A percentile compares a stretch with the other conserved stretches of the same genome.
These are phyloP conservation scores for Aurantiochytrium sp. DNA, from an alignment of 108 stramenopile species.

Conservation along the genomic window DNA sequence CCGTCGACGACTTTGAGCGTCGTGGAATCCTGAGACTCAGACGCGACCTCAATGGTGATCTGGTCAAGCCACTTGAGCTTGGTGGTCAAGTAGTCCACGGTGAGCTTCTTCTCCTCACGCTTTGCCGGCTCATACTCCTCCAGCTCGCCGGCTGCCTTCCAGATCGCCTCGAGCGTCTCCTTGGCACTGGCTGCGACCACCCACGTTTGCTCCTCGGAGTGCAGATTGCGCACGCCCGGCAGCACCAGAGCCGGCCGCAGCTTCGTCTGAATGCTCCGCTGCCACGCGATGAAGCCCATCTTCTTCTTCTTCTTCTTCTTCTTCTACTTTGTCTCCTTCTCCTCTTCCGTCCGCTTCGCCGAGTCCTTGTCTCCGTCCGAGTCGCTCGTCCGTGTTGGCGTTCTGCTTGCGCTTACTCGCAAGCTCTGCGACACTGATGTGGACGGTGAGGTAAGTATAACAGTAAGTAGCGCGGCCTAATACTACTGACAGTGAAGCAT, in stretches of 20 bases:
- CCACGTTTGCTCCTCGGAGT: conserved; percentile 1
- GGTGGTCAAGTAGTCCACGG: neutral
- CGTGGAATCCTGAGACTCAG: neutral
- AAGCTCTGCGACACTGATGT: too few species aligned
- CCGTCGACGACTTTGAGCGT: neutral
- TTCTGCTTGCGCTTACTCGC: too few species aligned
- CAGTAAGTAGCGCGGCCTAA: too few species aligned
- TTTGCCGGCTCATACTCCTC: neutral
- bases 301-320: neutral
- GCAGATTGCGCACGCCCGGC: neutral
- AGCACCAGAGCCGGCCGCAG: neutral
- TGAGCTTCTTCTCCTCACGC: neutral
- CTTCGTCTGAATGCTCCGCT: neutral
- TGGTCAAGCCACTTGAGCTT: conserved; percentile 13
- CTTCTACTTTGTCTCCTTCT: too few species aligned
- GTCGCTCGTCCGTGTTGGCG: too few species aligned
- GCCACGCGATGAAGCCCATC: neutral
- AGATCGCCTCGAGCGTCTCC: neutral
- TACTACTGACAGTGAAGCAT: too few species aligned
- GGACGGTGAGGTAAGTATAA: too few species aligned
- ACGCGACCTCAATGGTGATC: neutral
- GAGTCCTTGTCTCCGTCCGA: too few species aligned
- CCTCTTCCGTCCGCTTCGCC: too few species aligned
- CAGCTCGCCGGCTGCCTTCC: neutral
- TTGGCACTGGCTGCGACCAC: neutral